These are phyloP conservation scores for Termitomyces sp. DNA, from an alignment of 768 basidiomycete genomes.

Conservation along the genomic window DNA sequence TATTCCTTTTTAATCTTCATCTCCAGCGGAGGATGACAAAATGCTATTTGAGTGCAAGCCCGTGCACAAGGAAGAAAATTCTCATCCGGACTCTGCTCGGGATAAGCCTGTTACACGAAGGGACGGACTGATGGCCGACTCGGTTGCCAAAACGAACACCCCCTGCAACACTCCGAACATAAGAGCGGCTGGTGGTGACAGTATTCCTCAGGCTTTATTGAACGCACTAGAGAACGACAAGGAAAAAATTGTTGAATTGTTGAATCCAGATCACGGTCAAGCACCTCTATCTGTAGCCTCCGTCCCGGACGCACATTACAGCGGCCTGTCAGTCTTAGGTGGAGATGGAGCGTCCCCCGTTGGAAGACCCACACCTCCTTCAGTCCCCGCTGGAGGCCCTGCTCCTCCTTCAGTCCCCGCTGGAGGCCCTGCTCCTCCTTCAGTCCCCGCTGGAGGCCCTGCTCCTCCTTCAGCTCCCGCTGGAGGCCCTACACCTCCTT, in stretches of 20 bases:
- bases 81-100: not conserved
- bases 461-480: not conserved
- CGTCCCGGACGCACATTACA: not conserved
- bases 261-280: not conserved
- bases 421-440: constrained; percentile 2
- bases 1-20: not conserved
- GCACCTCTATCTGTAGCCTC: not conserved
- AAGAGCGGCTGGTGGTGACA: not conserved
- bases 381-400: too few species aligned
- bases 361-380: too few species aligned
- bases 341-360: not conserved
- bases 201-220: not conserved
- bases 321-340: not conserved
- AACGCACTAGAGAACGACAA: not conserved
- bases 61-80: not conserved
- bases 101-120: not conserved
- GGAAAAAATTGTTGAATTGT: not conserved
- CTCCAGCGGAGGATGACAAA: not conserved
- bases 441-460: not conserved
- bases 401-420: not conserved
- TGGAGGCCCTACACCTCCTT: not conserved
- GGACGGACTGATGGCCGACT: not conserved
- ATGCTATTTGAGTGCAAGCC: not conserved
- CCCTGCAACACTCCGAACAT: constrained; percentile 9
- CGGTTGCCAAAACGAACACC: not conserved